Evolutionary conservation across 2,329 filamentous ascomycete genomes (phyloP), one percentile per base, ranked within the genome.

Genomic region (Aspergillus pseudoterreus): DNA sequence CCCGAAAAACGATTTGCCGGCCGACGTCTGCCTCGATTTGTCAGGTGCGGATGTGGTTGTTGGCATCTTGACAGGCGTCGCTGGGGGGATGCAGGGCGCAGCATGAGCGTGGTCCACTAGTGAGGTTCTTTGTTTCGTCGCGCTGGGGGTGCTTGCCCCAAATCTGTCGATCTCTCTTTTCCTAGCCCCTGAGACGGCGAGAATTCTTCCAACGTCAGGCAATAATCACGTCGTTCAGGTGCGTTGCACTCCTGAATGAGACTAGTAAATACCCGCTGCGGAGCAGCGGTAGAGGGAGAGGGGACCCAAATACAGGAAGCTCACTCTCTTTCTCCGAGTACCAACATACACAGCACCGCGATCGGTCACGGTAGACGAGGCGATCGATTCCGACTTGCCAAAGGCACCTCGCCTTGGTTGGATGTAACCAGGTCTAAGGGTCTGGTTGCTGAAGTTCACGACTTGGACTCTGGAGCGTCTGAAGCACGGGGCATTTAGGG

Each of bases 1-100:
- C 65, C 90, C 91, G 77, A 96, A 96, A 78, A 96, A 90, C 57
- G 87, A 90, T 69, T 86, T 87, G 68, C 84, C 82, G 68, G 85
- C 86, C 66, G 89, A 91, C 59, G 88, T 90, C 78, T 92, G 88
- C 73, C 88, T 85, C 65, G 86, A 80, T 76, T 92, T 90, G 77
- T 89, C 86, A 77, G 87, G 79, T 68, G 82, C 79, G 64, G 84
- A 67, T 78, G 83, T 83, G 83, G 70, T 71, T 49, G 75, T 67
- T 60, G 78, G 75, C 77, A 80, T 80, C 57, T 70, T 71, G 66
- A 62, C 64, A 63, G 57, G 59, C 58, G 58, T 68, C 61, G 58
- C 58, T 67, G 57, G 57, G 57, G 58, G 56, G 55, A 57, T 56
- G 57, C 61, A 66, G 46, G 58, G 61, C 59, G 65, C 71, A 64